Conservation (phyloP, 2,329 filamentous ascomycete genomes). For the Thelonectria rubi region DNA sequence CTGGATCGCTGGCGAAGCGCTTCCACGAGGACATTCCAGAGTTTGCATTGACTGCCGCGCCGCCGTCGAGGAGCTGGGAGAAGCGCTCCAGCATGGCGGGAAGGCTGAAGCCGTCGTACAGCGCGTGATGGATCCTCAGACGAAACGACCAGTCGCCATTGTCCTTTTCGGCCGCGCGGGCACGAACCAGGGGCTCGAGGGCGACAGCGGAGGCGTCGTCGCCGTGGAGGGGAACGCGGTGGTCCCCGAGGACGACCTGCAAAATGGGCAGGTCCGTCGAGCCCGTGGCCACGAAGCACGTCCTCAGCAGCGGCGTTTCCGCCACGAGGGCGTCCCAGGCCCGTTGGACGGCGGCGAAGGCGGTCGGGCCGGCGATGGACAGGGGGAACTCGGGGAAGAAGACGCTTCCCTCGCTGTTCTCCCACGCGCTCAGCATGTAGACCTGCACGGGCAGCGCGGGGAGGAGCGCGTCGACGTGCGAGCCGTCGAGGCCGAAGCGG, state of each 20-base stretch:
- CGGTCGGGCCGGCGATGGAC: conserved; percentile 53
- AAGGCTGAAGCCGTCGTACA: conserved; percentile 88
- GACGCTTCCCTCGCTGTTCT: conserved; percentile 68
- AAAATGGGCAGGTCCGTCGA: conserved; percentile 62
- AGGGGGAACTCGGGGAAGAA: conserved; percentile 82
- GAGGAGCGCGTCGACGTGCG: conserved; percentile 67
- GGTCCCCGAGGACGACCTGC: conserved; percentile 64
- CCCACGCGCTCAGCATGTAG: conserved; percentile 83
- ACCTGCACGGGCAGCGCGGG: conserved; percentile 81
- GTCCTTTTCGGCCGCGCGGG: conserved; percentile 17
- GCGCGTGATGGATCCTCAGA: conserved; percentile 80
- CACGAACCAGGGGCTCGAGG: conserved; percentile 30
- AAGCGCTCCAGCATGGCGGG: conserved; percentile 64
- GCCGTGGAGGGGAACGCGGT: conserved; percentile 19
- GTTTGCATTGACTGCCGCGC: not conserved
- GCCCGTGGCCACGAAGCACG: conserved; percentile 66
- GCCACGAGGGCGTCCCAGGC: conserved; percentile 71
- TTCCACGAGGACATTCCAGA: conserved; percentile 42
- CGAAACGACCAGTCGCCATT: conserved; percentile 48
- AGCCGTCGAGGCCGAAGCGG: conserved; percentile 50
- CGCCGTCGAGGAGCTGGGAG: conserved; percentile 28
- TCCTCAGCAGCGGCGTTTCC: conserved; percentile 72
- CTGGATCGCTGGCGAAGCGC: conserved; percentile 29
- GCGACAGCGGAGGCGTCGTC: not conserved
- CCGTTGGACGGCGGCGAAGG: conserved; percentile 53